These are phyloP conservation scores for Pseudocercospora musae DNA, from an alignment of 2,329 filamentous ascomycete species.

Conservation along the genomic window DNA sequence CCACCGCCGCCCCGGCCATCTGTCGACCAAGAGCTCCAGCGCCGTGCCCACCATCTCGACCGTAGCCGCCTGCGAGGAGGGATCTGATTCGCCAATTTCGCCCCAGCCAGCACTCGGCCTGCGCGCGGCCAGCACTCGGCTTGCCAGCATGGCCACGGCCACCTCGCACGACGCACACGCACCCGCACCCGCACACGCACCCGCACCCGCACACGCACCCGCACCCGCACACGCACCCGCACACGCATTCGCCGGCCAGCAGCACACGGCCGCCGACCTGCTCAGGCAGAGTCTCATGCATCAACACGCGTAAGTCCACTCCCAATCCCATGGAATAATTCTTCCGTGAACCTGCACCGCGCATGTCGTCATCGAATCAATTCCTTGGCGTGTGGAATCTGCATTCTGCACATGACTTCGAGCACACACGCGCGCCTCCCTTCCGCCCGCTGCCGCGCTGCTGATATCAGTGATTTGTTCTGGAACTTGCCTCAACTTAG, in stretches of 20 bases:
- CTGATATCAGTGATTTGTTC: constrained; percentile 4
- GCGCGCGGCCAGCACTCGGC: constrained; percentile 19
- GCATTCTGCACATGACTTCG: too few relatives aligned
- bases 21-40: constrained; percentile 41
- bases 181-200: too few relatives aligned
- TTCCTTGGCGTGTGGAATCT: constrained; percentile 13
- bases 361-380: constrained; percentile 15
- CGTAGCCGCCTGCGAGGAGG: too few relatives aligned
- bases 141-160: constrained; percentile 49
- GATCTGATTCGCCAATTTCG: constrained; percentile 13
- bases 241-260: constrained; percentile 15
- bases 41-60: constrained; percentile 46
- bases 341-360: background rate
- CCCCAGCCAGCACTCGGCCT: constrained; percentile 9
- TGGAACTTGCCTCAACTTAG: too few relatives aligned
- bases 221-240: too few relatives aligned
- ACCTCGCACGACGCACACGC: constrained; percentile 28
- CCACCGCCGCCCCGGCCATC: constrained; percentile 26
- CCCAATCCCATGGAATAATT: constrained; percentile 18
- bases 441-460: background rate
- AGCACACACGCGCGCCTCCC: too few relatives aligned
- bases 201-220: too few relatives aligned
- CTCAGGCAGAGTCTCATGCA: constrained; percentile 56
- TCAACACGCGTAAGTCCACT: constrained; percentile 45
- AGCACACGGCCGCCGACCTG: constrained; percentile 54